Evolutionary conservation across 352 stramenopile genomes (phyloP), one percentile per base, ranked within the genome.

Genomic region (Pseudoperonospora humuli): DNA sequence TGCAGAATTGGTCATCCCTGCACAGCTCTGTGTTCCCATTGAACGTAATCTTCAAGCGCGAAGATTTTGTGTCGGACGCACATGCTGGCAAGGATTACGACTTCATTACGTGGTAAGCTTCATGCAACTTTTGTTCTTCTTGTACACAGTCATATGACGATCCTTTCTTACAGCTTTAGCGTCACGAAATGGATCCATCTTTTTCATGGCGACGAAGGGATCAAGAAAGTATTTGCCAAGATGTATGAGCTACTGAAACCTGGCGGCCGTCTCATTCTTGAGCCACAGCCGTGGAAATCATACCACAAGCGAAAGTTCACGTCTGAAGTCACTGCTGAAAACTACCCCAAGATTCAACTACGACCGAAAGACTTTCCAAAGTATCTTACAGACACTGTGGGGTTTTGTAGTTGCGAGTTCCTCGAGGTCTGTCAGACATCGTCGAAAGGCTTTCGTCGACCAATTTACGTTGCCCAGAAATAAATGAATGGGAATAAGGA

Each of bases 111-210:
- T 90, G 78, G 78, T 87, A 69, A 10, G 39, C 18, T 51, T 49
- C 10, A 11, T 33, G 18, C 29, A 7, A 33, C 9, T 20, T 34
- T 32, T 9, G 32, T 13, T 9, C 9, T 21, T 14, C 31, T 14
- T n/a, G 23, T 31, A 21, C 2, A 26, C 20, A 34, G 2, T 25
- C 15, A 40, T 18, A 39, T 31, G n/a, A 43, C 23, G 23, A 5
- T 7, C 23, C n/a, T 7, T 33, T 2, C n/a, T 21, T 53, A 13
- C 39, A 86, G 82, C 38, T 88, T 96, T 33, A 93, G 79, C 35
- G 78, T 95, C 42, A 89, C 82, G 7, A 96, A 96, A 63, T 96
- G 85, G 85, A 87, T 96, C 28, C 85, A 96, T 43, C 60, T 96
- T 28, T 84, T 91, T 48, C 71, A 87, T 27, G 85, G 85, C 10